Percentiles rank a stretch among this genome's conserved stretches.
These are phyloP conservation scores for Murraya paniculata DNA, from an alignment of 345 rosid species.

Conservation along the genomic window DNA sequence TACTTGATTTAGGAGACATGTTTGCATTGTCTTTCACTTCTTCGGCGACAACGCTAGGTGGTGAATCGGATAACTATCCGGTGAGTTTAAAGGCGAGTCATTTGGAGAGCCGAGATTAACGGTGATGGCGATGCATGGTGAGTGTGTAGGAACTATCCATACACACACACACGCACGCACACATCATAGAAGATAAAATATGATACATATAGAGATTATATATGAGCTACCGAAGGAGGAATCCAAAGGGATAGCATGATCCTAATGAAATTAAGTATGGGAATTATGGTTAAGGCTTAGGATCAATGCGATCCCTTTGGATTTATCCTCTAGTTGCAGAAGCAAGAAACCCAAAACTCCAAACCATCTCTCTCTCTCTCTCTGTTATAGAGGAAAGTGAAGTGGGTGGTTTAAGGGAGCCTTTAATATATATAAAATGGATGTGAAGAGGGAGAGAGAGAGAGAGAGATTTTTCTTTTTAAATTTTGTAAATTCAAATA, in stretches of 20 bases:
- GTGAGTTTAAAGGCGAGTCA: neutral
- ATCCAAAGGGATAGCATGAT: conserved; percentile 96
- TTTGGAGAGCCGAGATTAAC: neutral
- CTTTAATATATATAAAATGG: conserved; percentile 45
- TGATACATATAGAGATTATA: neutral
- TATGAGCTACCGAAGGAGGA: conserved; percentile 69
- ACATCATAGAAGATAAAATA: too few species aligned
- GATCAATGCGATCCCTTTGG: conserved; percentile 99
- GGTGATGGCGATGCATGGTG: neutral
- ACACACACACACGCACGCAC: too few species aligned
- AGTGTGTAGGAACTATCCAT: neutral
- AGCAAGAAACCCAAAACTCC: neutral
- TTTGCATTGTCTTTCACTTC: neutral
- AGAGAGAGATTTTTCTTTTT: too few species aligned
- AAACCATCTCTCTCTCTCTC: neutral
- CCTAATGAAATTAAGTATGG: conserved; percentile 25
- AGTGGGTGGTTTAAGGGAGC: conserved; percentile 21
- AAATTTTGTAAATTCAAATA: too few species aligned
- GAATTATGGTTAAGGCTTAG: conserved; percentile 17
- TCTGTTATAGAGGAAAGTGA: conserved; percentile 32
- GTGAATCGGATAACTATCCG: neutral
- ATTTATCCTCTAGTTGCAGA: conserved; percentile 81
- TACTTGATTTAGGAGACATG: neutral
- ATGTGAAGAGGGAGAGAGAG: neutral
- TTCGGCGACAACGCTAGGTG: neutral